Percentiles rank a stretch among this genome's conserved stretches.
Conservation (phyloP, 495 filamentous ascomycete species). For the Penicillium antarcticum region DNA sequence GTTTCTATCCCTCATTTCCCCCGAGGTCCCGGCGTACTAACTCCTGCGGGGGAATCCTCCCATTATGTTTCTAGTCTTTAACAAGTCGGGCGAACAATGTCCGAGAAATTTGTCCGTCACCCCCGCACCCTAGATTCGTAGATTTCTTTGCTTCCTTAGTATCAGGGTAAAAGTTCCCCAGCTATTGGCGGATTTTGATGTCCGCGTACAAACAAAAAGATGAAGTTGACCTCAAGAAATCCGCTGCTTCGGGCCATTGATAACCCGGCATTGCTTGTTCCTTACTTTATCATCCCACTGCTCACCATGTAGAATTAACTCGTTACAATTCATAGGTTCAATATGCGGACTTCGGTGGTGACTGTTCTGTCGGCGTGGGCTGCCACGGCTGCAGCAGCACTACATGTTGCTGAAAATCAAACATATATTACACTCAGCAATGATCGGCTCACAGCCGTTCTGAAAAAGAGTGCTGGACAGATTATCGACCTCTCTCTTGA, state of each 20-base stretch:
- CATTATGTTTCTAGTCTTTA: too few species aligned
- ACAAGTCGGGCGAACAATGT: constrained; percentile 12
- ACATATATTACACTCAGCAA: constrained; percentile 39
- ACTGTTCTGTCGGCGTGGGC: constrained; percentile 3
- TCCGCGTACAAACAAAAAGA: not conserved
- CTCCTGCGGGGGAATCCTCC: too few species aligned
- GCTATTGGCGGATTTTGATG: not conserved
- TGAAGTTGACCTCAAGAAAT: not conserved
- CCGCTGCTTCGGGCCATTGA: not conserved
- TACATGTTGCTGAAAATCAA: constrained; percentile 23
- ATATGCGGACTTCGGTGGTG: constrained; percentile 3
- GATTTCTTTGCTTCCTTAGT: not conserved
- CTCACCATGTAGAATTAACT: too few species aligned
- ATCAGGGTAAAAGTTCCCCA: not conserved
- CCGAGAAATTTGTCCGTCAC: constrained; percentile 20
- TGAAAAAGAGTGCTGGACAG: constrained; percentile 41
- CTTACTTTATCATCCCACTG: too few species aligned
- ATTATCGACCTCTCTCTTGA: constrained; percentile 44
- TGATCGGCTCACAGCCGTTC: constrained; percentile 42
- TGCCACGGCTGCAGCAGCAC: constrained; percentile 13
- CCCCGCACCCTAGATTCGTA: constrained; percentile 18
- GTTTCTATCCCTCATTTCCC: too few species aligned
- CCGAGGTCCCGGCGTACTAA: too few species aligned
- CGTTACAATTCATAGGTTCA: not conserved
- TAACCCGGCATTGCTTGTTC: not conserved